Evolutionary conservation across 176 grass and related monocot genomes (phyloP), one percentile per base, ranked within the genome.

Genomic region (Thinopyrum elongatum): DNA sequence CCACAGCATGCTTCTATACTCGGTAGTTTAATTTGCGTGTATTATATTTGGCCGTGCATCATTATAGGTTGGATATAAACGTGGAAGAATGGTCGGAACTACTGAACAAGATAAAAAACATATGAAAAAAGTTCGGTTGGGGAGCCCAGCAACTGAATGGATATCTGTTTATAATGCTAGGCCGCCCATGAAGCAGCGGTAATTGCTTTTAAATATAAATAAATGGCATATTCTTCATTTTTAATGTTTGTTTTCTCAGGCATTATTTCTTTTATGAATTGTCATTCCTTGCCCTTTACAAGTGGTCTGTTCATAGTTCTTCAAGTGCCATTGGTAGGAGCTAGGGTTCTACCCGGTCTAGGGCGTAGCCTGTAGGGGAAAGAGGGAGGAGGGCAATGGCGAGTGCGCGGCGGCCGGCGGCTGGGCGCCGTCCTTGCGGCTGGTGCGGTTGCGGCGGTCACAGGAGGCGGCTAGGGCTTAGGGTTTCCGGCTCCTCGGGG

Each of bases 131-230:
- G 68, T 94, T 60, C 81, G 94, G 28, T 89, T 81, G 57, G 92
- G 92, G 51, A 85, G 49, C 36, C 88, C 90, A 77, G 92, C 88
- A 39, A 79, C 81, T 77, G 92, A 97, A 60, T 97, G 94, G 94
- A 89, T 97, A 77, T 97, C 92, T 36, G 90, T 94, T 80, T 97
- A 97, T 84, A 92, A 89, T 89, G 86, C 88, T 90, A 90, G 86
- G 62, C 30, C 60, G 25, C 92, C 90, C 41, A 94, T 87, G 86
- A 97, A 94, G 69, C 94, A 97, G 51, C 90, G 92, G 92, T 97
- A 89, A 61, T 46, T 82, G 2, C 35, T 14, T 62, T 61, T 8
- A 46, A 49, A 70, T 41, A 35, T 91, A 3, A 79, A 47, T 49
- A 25, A 3, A 3, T 77, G 53, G 28, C 46, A 42, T 76, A 25